Evolutionary conservation across 2,329 filamentous ascomycete genomes (phyloP), one percentile per base, ranked within the genome.

Genomic region (Fusarium multiceps): DNA sequence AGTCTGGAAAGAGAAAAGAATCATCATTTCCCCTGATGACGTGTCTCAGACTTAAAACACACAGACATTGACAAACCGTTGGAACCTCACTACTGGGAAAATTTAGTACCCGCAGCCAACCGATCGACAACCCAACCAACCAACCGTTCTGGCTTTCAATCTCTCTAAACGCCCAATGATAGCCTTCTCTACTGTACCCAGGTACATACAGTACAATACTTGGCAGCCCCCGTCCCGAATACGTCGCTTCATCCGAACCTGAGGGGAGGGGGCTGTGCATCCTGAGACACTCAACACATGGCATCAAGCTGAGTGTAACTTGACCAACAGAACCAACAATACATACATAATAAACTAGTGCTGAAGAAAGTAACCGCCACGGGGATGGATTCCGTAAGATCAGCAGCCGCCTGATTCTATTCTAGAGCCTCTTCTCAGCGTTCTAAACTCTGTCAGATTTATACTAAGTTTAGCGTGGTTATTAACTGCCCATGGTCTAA

Each of bases 41-140:
- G 63, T 69, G 67, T 69, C 66, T 70, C 66, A 70, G 66, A 63
- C 47, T 28, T 60, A 41, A 51, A 63, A 48, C 45, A 54, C 45
- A 30, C 46, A 69, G 59, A 63, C 57, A 25, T 40, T 18, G 34
- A 53, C 23, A 53, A 69, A 66, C 54, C 66, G 50, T 67, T 67
- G 59, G 57, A 57, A 55, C 66, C 47, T 50, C 23, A 40, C 61
- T 55, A 58, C 34, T 53, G 34, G 49, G 49, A 42, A 14, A 41
- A 25, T 23, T 37, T 37, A 37, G 34, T 51, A 51, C 34, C 34
- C 34, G 49, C 49, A 53, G 49, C 32, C 32, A 50, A 9, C 41
- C 21, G 21, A 43, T 23, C 41, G n/a, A 34, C 20, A 21, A 43
- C 16, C 20, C 41, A 50, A 34, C 28, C 30, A 25, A 37, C 47